These are phyloP conservation scores for Aspergillus versicolor DNA, from an alignment of 2,329 filamentous ascomycete genomes.

Conservation along the genomic window DNA sequence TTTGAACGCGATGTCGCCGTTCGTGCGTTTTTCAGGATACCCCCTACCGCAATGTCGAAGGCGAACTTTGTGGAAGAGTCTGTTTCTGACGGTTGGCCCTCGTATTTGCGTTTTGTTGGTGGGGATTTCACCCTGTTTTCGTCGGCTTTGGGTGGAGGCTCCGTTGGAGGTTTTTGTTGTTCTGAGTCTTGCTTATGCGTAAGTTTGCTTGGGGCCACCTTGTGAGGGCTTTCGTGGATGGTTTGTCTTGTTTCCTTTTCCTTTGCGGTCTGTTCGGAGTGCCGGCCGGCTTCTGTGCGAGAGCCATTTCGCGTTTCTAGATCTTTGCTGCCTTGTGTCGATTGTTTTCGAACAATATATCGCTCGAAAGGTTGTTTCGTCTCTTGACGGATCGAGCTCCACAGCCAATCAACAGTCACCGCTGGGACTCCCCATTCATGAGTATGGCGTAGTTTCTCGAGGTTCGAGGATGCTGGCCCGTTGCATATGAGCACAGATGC, in stretches of 20 bases:
- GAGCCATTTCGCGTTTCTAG: slow-evolving; percentile 20
- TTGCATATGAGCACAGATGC: slow-evolving; percentile 79
- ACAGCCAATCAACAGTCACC: slow-evolving; percentile 81
- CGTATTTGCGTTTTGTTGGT: slow-evolving; percentile 18
- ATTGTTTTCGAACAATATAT: slow-evolving; percentile 39
- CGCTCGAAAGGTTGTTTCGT: slow-evolving; percentile 49
- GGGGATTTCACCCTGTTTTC: slow-evolving; percentile 1
- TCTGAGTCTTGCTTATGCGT: neutral
- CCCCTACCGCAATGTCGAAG: slow-evolving; percentile 40
- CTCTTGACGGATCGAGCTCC: slow-evolving; percentile 66
- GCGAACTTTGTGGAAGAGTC: slow-evolving; percentile 25
- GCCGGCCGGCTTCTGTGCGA: slow-evolving; percentile 20
- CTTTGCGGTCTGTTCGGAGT: slow-evolving; percentile 7
- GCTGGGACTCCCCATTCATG: slow-evolving; percentile 73
- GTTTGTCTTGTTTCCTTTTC: slow-evolving; percentile 5
- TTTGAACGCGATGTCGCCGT: slow-evolving; percentile 31
- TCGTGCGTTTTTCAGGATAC: slow-evolving; percentile 42
- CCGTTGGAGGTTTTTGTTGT: neutral
- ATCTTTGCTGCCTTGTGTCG: slow-evolving; percentile 22
- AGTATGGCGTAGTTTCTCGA: slow-evolving; percentile 77
- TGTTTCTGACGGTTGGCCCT: slow-evolving; percentile 10
- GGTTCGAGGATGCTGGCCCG: slow-evolving; percentile 51
- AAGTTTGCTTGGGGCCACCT: neutral
- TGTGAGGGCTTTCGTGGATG: neutral
- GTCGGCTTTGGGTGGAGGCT: neutral